A percentile compares a stretch with the other conserved stretches of the same genome.
phyloP scores from a whole-genome alignment of 164 flowering plant species.

The Akebia trifoliata region DNA sequence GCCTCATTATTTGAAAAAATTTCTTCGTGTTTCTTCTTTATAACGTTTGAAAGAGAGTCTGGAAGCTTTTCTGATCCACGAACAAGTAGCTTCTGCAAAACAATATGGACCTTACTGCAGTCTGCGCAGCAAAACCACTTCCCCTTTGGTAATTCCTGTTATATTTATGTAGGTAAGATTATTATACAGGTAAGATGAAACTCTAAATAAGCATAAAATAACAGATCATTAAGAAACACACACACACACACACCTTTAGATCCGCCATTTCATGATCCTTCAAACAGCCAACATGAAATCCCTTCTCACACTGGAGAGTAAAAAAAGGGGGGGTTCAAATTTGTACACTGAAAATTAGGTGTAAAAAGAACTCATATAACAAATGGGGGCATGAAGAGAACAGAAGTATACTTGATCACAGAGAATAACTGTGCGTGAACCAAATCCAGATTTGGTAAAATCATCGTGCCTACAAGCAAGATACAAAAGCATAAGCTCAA shows the following conservation, averaged over 20 bases:
- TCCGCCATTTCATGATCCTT: conserved; percentile 58
- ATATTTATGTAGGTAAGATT: background rate
- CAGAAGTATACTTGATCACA: conserved; percentile 77
- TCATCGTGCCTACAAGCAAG: conserved; percentile 46
- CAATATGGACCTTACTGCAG: conserved; percentile 48
- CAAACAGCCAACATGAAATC: conserved; percentile 86
- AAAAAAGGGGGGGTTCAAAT: too few species aligned
- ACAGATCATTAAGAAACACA: background rate
- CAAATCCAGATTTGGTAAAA: conserved; percentile 61
- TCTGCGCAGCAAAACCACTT: conserved; percentile 79
- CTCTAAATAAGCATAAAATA: background rate
- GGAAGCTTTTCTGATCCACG: conserved; percentile 54
- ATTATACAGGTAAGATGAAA: too few species aligned
- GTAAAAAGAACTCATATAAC: background rate
- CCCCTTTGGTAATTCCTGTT: conserved; percentile 82
- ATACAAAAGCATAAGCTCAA: conserved; percentile 5
- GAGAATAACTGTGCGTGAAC: conserved; percentile 68
- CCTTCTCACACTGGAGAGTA: conserved; percentile 75
- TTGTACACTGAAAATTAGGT: background rate
- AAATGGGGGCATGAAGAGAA: background rate
- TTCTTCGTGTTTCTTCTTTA: conserved; percentile 45
- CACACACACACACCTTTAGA: conserved; percentile 45
- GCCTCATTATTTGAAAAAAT: conserved; percentile 8
- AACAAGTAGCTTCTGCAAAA: conserved; percentile 44
- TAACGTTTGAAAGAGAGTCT: conserved; percentile 27